Conservation (phyloP, 257 asterid species). For the Linderniella brevidens region DNA sequence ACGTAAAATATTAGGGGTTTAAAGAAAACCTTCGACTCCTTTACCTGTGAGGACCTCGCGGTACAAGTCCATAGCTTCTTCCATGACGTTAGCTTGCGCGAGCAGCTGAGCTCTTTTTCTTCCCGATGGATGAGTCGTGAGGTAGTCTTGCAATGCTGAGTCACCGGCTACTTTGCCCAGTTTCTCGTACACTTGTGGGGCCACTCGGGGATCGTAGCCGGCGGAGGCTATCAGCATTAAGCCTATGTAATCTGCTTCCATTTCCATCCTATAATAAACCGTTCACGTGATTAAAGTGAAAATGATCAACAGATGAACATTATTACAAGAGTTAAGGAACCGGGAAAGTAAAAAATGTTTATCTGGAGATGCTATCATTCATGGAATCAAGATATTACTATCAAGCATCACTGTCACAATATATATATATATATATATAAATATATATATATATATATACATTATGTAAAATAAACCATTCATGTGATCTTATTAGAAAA, state of each 20-base stretch:
- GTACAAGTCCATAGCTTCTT: slow-evolving; percentile 57
- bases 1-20: not conserved
- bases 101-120: slow-evolving; percentile 61
- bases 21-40: slow-evolving; percentile 60
- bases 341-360: no score
- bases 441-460: no score
- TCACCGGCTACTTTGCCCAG: slow-evolving; percentile 44
- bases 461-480: slow-evolving; percentile 9
- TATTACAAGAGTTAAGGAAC: no score
- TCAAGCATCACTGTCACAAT: no score
- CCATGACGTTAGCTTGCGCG: slow-evolving; percentile 79
- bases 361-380: no score
- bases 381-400: no score
- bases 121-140: slow-evolving; percentile 91
- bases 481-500: not conserved
- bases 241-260: slow-evolving; percentile 91
- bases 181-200: slow-evolving; percentile 78
- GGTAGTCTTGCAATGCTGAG: slow-evolving; percentile 29
- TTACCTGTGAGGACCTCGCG: slow-evolving; percentile 41
- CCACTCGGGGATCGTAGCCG: slow-evolving; percentile 78
- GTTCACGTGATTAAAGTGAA: not conserved
- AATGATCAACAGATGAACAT: not conserved
- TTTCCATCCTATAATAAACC: slow-evolving; percentile 54
- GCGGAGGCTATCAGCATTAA: slow-evolving; percentile 63
- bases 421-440: no score